phyloP scores from a whole-genome alignment of 2,329 filamentous ascomycete genomes.

The Xenoacremonium recifei region DNA sequence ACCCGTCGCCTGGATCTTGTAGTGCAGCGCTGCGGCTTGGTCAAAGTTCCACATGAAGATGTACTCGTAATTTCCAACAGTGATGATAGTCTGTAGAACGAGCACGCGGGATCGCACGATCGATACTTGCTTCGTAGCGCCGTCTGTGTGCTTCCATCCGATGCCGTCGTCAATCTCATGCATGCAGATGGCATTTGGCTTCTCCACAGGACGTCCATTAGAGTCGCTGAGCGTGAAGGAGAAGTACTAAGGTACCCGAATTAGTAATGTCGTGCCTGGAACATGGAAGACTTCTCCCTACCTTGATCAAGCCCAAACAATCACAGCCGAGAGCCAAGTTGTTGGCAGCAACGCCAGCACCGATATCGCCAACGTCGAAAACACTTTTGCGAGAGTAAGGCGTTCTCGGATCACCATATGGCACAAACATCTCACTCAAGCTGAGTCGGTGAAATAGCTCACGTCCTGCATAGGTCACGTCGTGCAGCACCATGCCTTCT shows the following conservation, averaged over 20 bases:
- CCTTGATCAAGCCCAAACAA: conserved; percentile 56
- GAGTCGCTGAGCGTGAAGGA: conserved; percentile 6
- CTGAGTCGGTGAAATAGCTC: conserved; percentile 61
- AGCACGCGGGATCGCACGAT: neutral
- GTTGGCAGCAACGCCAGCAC: conserved; percentile 63
- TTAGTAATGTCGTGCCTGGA: neutral
- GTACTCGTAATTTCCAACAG: conserved; percentile 57
- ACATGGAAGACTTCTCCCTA: neutral
- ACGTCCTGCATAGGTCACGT: conserved; percentile 48
- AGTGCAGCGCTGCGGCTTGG: conserved; percentile 8
- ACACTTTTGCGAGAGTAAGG: conserved; percentile 66
- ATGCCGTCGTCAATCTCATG: conserved; percentile 76
- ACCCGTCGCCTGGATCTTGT: conserved; percentile 11
- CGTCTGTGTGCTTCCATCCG: conserved; percentile 77
- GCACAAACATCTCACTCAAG: conserved; percentile 63
- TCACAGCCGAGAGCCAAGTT: conserved; percentile 62
- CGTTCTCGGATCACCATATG: conserved; percentile 60
- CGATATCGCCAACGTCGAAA: conserved; percentile 66
- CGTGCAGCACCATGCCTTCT: conserved; percentile 62
- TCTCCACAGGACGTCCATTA: conserved; percentile 3
- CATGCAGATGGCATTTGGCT: conserved; percentile 67
- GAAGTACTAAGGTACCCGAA: conserved; percentile 31
- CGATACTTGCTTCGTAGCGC: conserved; percentile 58
- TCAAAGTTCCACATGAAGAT: conserved; percentile 12
- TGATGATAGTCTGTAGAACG: neutral